Percentiles rank a stretch among this genome's conserved stretches.
Conservation (phyloP, 75 land plant genomes). For the Sequoiadendron giganteum region DNA sequence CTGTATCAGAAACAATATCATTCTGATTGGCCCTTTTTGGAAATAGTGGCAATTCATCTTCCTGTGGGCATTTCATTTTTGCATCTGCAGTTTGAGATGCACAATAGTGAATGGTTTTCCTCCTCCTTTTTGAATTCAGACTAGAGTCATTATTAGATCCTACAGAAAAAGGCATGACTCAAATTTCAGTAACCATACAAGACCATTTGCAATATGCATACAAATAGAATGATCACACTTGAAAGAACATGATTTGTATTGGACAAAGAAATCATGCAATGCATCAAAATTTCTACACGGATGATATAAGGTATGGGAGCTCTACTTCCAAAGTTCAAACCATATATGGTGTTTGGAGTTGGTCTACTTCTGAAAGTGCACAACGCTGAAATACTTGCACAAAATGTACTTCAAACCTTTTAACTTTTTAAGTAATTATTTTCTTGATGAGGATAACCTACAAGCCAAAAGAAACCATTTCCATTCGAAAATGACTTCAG, state of each 20-base stretch:
- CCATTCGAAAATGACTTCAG: not conserved
- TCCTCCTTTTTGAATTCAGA: not conserved
- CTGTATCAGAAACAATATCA: not conserved
- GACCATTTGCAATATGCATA: no score
- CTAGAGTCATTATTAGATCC: conserved; percentile 2
- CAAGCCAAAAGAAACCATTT: no score
- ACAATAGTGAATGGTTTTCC: not conserved
- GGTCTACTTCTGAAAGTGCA: not conserved
- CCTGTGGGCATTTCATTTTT: not conserved
- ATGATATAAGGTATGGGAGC: not conserved
- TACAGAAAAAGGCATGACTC: not conserved
- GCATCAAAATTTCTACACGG: not conserved
- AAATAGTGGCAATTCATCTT: not conserved
- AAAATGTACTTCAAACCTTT: not conserved
- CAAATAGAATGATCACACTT: no score
- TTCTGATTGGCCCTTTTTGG: not conserved
- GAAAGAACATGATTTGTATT: not conserved
- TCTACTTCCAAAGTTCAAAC: not conserved
- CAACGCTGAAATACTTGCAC: not conserved
- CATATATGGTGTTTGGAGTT: not conserved
- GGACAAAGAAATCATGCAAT: not conserved
- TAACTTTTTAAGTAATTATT: not conserved
- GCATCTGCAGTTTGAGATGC: not conserved
- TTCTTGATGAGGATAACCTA: not conserved
- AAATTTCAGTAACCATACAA: not conserved